Evolutionary conservation across 345 rosid genomes (phyloP).

Genomic region (Euclidium syriacum): DNA sequence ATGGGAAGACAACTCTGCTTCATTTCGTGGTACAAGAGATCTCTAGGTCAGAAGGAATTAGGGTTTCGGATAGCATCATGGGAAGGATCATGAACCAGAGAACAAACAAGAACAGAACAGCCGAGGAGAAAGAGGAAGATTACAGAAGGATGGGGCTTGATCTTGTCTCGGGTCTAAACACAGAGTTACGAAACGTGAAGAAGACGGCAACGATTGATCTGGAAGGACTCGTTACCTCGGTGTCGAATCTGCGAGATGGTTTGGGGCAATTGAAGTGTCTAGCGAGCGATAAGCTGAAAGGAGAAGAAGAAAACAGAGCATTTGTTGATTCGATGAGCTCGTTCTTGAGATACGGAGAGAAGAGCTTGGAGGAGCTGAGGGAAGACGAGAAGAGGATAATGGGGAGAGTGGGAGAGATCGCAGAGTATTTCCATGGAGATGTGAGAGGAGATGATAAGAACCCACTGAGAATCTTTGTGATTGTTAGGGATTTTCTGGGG

Average conservation of each 20-base stretch:
- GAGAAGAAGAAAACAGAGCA: conserved; percentile 42
- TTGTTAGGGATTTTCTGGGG: conserved; percentile 93
- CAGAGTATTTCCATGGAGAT: conserved; percentile 94
- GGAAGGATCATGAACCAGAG: conserved; percentile 66
- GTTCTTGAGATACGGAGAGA: conserved; percentile 54
- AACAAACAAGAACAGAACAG: conserved; percentile 45
- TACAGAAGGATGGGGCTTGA: conserved; percentile 89
- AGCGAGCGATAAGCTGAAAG: conserved; percentile 33
- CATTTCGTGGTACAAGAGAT: conserved; percentile 97
- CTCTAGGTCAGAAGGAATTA: conserved; percentile 76
- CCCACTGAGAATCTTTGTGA: conserved; percentile 86
- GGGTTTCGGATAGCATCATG: conserved; percentile 87
- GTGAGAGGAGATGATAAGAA: conserved; percentile 81
- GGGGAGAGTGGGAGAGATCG: conserved; percentile 62
- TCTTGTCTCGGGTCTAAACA: conserved; percentile 75
- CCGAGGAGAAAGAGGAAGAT: conserved; percentile 79
- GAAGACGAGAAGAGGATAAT: conserved; percentile 71
- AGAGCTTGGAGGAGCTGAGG: conserved; percentile 53
- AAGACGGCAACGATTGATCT: conserved; percentile 86
- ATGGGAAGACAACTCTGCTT: conserved; percentile 80
- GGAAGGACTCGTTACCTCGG: conserved; percentile 82
- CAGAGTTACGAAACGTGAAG: conserved; percentile 84
- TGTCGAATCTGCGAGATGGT: conserved; percentile 69
- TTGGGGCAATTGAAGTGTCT: conserved; percentile 46
- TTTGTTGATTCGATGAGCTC: conserved; percentile 56